Evolutionary conservation across 179 eudicot genomes (phyloP).

Genomic region (Carnegiea gigantea): DNA sequence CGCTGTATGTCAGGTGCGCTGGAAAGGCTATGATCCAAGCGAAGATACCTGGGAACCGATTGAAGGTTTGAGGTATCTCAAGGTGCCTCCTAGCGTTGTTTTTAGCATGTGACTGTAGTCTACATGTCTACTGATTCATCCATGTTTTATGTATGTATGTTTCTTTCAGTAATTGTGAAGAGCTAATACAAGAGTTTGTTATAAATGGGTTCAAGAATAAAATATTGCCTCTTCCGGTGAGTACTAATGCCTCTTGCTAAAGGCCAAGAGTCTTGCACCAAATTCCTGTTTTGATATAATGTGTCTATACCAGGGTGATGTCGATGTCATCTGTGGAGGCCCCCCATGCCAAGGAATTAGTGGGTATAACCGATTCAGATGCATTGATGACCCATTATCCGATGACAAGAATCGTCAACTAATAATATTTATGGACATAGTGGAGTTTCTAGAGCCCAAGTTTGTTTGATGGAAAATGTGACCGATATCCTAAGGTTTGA

Average conservation of each 20-base stretch:
- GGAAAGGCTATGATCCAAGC: constrained; percentile 81
- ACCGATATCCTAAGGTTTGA: constrained; percentile 74
- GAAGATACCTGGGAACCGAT: constrained; percentile 98
- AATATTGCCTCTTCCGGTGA: constrained; percentile 86
- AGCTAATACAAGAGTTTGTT: constrained; percentile 66
- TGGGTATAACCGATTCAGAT: constrained; percentile 84
- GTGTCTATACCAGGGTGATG: constrained; percentile 62
- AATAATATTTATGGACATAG: constrained; percentile 86
- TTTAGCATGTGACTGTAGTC: constrained; percentile 2
- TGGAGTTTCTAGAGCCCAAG: constrained; percentile 76
- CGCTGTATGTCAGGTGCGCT: constrained; percentile 61
- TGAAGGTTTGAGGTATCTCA: constrained; percentile 64
- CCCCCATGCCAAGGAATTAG: constrained; percentile 99
- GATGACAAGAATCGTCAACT: constrained; percentile 92
- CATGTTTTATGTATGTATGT: not conserved
- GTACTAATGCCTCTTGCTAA: constrained; percentile 23
- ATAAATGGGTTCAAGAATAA: constrained; percentile 56
- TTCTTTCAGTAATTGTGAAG: constrained; percentile 73
- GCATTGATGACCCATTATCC: constrained; percentile 57
- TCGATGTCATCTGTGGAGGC: constrained; percentile 91
- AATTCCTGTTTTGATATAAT: constrained; percentile 16
- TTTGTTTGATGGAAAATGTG: constrained; percentile 97
- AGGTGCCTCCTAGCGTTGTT: not conserved
- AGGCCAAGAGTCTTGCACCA: not conserved
- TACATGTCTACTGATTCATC: constrained; percentile 8